phyloP scores from a whole-genome alignment of 148 eudicot species.

The Rhododendron griersonianum region DNA sequence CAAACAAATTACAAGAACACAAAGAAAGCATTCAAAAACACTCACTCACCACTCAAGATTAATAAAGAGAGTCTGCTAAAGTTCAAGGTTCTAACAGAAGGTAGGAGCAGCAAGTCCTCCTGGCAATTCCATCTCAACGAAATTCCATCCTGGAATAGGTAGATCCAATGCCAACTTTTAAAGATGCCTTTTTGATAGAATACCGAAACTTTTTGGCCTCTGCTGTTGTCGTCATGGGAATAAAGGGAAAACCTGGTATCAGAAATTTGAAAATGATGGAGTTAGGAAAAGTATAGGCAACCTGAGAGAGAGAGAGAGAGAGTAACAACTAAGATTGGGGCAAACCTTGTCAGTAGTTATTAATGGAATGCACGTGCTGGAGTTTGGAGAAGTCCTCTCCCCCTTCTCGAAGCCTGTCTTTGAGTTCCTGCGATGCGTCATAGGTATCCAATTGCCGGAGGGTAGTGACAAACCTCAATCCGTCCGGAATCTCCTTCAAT shows the following conservation, averaged over 20 bases:
- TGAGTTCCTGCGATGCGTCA: slow-evolving; percentile 4
- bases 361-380: not conserved
- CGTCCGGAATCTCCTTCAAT: slow-evolving; percentile 11
- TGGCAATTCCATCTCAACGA: not conserved
- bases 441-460: not conserved
- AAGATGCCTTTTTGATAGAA: not conserved
- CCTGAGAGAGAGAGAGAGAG: not conserved
- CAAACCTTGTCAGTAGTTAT: not conserved
- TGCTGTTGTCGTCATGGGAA: not conserved
- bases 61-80: not conserved
- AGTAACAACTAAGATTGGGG: not conserved
- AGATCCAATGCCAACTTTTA: not conserved
- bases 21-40: no score
- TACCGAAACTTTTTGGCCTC: no score
- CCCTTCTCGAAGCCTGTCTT: slow-evolving; percentile 5
- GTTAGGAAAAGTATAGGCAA: not conserved
- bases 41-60: not conserved
- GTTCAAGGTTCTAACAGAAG: not conserved
- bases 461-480: slow-evolving; percentile 13
- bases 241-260: not conserved
- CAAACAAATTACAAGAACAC: no score
- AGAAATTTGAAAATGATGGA: not conserved
- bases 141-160: no score
- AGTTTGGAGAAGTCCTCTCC: slow-evolving; percentile 20
- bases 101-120: not conserved